Evolutionary conservation across 2,329 filamentous ascomycete species (phyloP), one percentile per base, ranked within the genome.

Genomic region (Fusarium sp.): DNA sequence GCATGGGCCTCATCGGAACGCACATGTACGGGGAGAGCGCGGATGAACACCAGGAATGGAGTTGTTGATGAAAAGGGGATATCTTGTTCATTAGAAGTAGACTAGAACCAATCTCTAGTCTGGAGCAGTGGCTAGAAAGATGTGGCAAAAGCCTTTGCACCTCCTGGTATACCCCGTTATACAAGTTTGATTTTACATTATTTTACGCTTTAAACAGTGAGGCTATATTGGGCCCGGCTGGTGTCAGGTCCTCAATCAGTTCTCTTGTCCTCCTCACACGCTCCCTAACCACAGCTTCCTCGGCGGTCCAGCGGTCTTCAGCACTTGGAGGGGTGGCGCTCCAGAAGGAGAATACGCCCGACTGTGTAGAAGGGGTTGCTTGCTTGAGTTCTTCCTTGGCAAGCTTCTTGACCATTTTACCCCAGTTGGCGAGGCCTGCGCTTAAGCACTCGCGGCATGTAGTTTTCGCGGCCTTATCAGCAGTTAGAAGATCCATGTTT

Each of bases 371-470:
- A 60, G 75, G 51, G 73, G 60, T 82, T 80, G 84, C 83, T 16
- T 72, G 73, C n/a, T 75, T 81, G 64, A 82, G 79, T 66, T 80
- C 79, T 44, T 86, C 85, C 57, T 82, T 83, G 31, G 88, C 88
- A 51, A 97, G 85, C 63, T 86, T 86, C 16, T 85, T 84, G 25
- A 96, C 91, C 92, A 98, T 98, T 33, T 86, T 87, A 51, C 88
- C 88, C 95, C 95, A 97, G 79, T 97, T 97, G 10, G 88, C 86
- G 3, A 97, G 85, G 0, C 93, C 93, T 5, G 92, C 90, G 64
- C 89, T 85, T 10, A 97, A 86, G 78, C 95, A 98, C 73, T 95
- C 88, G 38, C 88, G 88, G 79, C 95, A 97, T 42, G 89, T 90
- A 70, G 88, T 86, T 52, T 77, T 79, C 21, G 80, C 76, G 7